These are phyloP conservation scores for Sphagnum contortum DNA, from an alignment of 225 moss, liverwort and hornwort genomes.

Conservation along the genomic window DNA sequence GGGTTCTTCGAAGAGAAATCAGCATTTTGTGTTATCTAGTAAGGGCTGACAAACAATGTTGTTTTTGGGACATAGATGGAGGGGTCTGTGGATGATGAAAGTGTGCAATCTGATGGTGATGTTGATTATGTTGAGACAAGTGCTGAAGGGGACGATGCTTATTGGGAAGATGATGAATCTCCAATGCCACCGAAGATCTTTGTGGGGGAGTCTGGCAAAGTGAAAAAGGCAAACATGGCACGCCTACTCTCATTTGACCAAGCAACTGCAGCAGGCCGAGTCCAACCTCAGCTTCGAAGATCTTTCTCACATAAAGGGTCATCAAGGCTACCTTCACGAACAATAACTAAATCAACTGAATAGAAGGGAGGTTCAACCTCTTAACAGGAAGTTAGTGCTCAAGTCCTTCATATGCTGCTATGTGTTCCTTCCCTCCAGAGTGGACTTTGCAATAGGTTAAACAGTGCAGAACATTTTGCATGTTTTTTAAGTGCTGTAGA, in stretches of 20 bases:
- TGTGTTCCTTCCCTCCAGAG: too few relatives aligned
- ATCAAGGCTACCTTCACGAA: too few relatives aligned
- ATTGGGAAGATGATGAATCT: constrained; percentile 50
- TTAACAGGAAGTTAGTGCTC: too few relatives aligned
- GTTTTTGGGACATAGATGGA: constrained; percentile 28
- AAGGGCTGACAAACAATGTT: neutral
- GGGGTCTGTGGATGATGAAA: constrained; percentile 84
- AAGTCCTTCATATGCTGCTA: too few relatives aligned
- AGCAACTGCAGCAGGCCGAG: constrained; percentile 20
- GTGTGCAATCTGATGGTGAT: constrained; percentile 76
- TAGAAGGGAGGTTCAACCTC: too few relatives aligned
- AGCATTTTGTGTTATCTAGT: neutral
- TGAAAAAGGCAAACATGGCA: constrained; percentile 14
- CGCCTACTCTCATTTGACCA: constrained; percentile 43
- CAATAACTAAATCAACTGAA: too few relatives aligned
- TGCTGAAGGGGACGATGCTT: constrained; percentile 55
- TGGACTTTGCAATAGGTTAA: too few relatives aligned
- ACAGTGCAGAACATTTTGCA: too few relatives aligned
- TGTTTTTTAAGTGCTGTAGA: too few relatives aligned
- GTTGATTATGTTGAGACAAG: constrained; percentile 28
- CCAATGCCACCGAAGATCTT: neutral
- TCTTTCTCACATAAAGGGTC: constrained; percentile 16
- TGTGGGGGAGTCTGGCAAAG: constrained; percentile 11
- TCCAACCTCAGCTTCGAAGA: constrained; percentile 23
- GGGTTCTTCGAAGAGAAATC: neutral